Conservation (phyloP, 2,329 filamentous ascomycete genomes). For the Phaeosphaeria sp. region DNA sequence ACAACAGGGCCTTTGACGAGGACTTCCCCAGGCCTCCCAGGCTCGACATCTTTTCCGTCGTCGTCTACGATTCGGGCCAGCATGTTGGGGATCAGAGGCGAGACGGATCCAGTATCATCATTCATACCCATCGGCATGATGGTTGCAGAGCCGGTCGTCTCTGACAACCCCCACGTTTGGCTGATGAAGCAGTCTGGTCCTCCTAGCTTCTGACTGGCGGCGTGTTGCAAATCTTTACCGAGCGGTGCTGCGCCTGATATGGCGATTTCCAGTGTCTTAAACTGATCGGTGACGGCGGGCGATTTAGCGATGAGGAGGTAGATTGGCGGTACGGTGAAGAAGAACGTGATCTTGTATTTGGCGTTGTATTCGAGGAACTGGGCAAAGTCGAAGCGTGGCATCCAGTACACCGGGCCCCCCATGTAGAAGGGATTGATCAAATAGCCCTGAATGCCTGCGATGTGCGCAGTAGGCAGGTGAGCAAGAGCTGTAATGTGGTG, state of each 20-base stretch:
- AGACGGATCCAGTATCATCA: conserved; percentile 58
- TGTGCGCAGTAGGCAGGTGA: conserved; percentile 57
- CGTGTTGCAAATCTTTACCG: conserved; percentile 60
- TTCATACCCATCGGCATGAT: conserved; percentile 49
- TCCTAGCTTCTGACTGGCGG: conserved; percentile 59
- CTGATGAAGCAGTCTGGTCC: conserved; percentile 52
- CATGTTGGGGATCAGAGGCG: conserved; percentile 51
- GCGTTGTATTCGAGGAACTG: conserved; percentile 62
- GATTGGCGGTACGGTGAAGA: conserved; percentile 69
- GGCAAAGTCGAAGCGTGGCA: conserved; percentile 65
- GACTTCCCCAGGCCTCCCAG: conserved; percentile 41
- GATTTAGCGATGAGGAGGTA: conserved; percentile 66
- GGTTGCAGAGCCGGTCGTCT: conserved; percentile 60
- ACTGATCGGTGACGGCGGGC: conserved; percentile 63
- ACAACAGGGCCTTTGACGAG: conserved; percentile 46
- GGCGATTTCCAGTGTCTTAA: conserved; percentile 58
- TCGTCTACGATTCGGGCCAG: conserved; percentile 45
- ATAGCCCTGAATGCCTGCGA: conserved; percentile 57
- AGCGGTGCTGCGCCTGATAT: conserved; percentile 65
- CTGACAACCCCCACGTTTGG: conserved; percentile 67
- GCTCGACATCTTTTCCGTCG: conserved; percentile 38
- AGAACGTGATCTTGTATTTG: conserved; percentile 59
- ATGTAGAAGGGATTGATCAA: conserved; percentile 53
- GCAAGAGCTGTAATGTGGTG: conserved; percentile 48
- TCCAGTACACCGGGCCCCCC: conserved; percentile 63